A percentile compares a stretch with the other conserved stretches of the same genome.
These are phyloP conservation scores for Neohortaea acidophila DNA, from an alignment of 495 filamentous ascomycete genomes.

Conservation along the genomic window DNA sequence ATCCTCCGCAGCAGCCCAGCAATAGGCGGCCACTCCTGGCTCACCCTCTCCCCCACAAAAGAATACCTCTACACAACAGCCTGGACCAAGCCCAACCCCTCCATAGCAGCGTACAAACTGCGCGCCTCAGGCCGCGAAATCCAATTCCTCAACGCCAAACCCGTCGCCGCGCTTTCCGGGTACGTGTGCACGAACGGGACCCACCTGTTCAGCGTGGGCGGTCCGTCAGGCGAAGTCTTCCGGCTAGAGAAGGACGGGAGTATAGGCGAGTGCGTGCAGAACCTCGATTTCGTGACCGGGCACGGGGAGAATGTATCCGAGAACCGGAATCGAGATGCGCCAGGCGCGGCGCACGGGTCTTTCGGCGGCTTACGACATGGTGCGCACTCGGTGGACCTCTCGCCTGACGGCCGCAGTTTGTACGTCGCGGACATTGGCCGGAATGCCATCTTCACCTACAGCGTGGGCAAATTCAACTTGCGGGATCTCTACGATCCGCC, in stretches of 20 bases:
- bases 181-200: slow-evolving; percentile 14
- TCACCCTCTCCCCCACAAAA: slow-evolving; percentile 8
- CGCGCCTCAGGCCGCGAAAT: slow-evolving; percentile 12
- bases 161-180: slow-evolving; percentile 10
- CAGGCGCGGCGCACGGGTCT: slow-evolving; percentile 13
- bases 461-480: background rate
- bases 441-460: slow-evolving; percentile 16
- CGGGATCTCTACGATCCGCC: slow-evolving; percentile 3
- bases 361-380: slow-evolving; percentile 22
- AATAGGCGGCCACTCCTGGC: slow-evolving; percentile 17
- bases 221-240: slow-evolving; percentile 18
- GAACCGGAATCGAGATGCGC: slow-evolving; percentile 6
- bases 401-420: slow-evolving; percentile 11
- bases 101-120: slow-evolving; percentile 13
- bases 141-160: slow-evolving; percentile 13
- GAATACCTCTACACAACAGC: slow-evolving; percentile 17
- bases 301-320: slow-evolving; percentile 10
- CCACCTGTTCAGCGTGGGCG: slow-evolving; percentile 17
- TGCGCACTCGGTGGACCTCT: slow-evolving; percentile 16
- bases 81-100: slow-evolving; percentile 16
- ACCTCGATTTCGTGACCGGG: slow-evolving; percentile 14
- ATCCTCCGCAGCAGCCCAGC: slow-evolving; percentile 11
- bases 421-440: slow-evolving; percentile 18
- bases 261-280: slow-evolving; percentile 11
- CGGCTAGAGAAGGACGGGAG: slow-evolving; percentile 9